Percentiles rank a stretch among this genome's conserved stretches.
Conservation (phyloP, 441 rosid genomes). For the Melastoma candidum region DNA sequence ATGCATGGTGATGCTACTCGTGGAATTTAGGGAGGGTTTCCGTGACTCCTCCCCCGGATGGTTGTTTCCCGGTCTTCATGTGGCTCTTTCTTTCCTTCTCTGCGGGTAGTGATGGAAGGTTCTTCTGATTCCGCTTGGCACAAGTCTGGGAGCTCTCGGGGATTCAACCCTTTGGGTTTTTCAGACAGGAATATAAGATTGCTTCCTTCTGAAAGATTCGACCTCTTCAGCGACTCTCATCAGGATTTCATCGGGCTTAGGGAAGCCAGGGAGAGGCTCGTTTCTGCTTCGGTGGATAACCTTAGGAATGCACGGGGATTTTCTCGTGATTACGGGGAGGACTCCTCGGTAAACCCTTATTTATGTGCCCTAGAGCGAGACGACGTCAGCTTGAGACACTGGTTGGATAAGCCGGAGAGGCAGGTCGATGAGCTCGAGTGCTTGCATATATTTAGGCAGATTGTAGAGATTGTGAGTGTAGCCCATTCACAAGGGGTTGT, state of each 20-base stretch:
- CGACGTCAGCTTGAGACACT: conserved; percentile 15
- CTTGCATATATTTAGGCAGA: conserved; percentile 17
- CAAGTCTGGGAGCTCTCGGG: conserved; percentile 49
- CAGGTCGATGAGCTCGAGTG: conserved; percentile 14
- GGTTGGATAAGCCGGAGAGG: conserved; percentile 19
- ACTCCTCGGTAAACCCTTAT: conserved; percentile 6
- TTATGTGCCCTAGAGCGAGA: conserved; percentile 8
- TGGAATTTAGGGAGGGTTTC: conserved; percentile 24
- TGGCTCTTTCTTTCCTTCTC: conserved; percentile 16
- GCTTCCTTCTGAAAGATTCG: conserved; percentile 20
- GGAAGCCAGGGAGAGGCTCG: conserved; percentile 3
- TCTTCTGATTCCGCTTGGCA: conserved; percentile 64
- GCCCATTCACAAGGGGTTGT: conserved; percentile 15
- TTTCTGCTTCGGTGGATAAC: not conserved
- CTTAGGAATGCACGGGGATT: conserved; percentile 13
- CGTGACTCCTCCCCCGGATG: conserved; percentile 29
- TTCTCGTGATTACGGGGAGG: conserved; percentile 4
- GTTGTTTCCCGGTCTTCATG: conserved; percentile 31
- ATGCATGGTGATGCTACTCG: conserved; percentile 25
- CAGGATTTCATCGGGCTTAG: conserved; percentile 17
- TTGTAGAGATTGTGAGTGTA: conserved; percentile 14
- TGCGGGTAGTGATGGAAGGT: conserved; percentile 73
- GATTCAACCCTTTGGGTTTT: conserved; percentile 42
- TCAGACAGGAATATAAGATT: conserved; percentile 40
- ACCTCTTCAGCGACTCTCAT: conserved; percentile 18